Evolutionary conservation across 345 rosid species (phyloP), one percentile per base, ranked within the genome.

Genomic region (Citrus reticulata): DNA sequence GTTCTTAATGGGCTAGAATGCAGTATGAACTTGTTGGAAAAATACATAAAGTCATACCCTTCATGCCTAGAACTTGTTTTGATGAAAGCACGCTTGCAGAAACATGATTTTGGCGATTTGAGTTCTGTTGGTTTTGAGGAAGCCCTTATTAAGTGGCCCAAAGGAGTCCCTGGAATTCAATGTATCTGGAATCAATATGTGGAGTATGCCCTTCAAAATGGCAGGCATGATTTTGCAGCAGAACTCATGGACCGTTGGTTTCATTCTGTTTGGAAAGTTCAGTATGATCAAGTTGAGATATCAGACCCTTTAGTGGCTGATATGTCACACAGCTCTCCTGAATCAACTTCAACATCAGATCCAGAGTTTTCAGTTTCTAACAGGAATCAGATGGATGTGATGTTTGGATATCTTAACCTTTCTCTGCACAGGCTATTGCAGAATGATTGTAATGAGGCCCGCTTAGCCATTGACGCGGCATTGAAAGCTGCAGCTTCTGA

Each of bases 141-240:
- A 79, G 91, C 85, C 81, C 88, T 94, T 40, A 66, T 71, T 83
- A 86, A 85, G 75, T 88, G 94, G 91, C 93, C 94, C 7, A 86
- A 83, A 82, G 94, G 85, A 79, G 85, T 73, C 60, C 89, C 90
- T 35, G 92, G 97, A 75, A 85, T 83, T 67, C 93, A 94, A 20
- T 93, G 93, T 77, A 85, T 93, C 69, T 96, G 98, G 99, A 94
- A 96, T 85, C 99, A 96, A 81, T 96, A 90, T 78, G 90, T 90
- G 65, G 97, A 93, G 85, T 81, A 61, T 87, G 91, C 90, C 70
- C 84, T 92, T 46, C 91, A 77, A 70, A 85, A 78, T 72, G 92
- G 91, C 79, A 83, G 80, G 75, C 64, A 73, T 37, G 89, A 79
- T 66, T 79, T 83, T 81, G 93, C 90, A 39, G 91, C 85, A 82